Base-by-base conservation (phyloP, 176 grass and related monocot species). In the Aegilops sharonensis region DNA sequence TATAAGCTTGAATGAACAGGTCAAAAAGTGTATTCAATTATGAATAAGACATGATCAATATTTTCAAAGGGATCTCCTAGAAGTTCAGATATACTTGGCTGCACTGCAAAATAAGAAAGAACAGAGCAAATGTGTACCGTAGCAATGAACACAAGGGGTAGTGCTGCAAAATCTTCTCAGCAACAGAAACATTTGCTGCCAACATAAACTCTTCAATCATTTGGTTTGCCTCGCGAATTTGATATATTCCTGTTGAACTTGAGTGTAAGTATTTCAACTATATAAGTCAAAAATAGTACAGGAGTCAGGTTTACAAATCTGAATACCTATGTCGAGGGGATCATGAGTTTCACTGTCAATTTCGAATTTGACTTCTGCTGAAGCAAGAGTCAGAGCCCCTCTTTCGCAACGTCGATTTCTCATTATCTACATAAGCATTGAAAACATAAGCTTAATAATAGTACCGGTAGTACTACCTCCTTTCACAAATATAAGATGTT, bases 191-290 rank as follows among this genome's bases (percentile, higher is more conserved):
- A 90, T 98, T 98, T 34, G 92, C 96, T 85, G 93, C 92, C 70
- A 98, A 91, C 96, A 98, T 98, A 85, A 98, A 98, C 83, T 98
- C 96, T 78, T 98, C 96, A 21, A 98, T 95, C 96, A 98, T 98
- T 87, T 98, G 96, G 88, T 98, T 98, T 84, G 96, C 96, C 90
- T 98, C 96, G 0, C 96, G 86, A 71, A 98, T 95, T 98, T 98
- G 96, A 93, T 98, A 98, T 80, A 98, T 98, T 60, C 96, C 96
- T 94, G 65, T 68, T 89, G 69, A 85, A 88, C 64, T 80, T 81
- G 17, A 47, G 72, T 40, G 68, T 86, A 74, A 84, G 32, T 57
- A 87, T 77, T 89, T 82, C 71, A 52, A 18, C 23, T 37, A 80
- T 60, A 45, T 5, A 31, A 68, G 87, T 64, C 29, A 64, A 25